Conservation (phyloP, 2,329 filamentous ascomycete species). For the Chaetomium olivaceum region DNA sequence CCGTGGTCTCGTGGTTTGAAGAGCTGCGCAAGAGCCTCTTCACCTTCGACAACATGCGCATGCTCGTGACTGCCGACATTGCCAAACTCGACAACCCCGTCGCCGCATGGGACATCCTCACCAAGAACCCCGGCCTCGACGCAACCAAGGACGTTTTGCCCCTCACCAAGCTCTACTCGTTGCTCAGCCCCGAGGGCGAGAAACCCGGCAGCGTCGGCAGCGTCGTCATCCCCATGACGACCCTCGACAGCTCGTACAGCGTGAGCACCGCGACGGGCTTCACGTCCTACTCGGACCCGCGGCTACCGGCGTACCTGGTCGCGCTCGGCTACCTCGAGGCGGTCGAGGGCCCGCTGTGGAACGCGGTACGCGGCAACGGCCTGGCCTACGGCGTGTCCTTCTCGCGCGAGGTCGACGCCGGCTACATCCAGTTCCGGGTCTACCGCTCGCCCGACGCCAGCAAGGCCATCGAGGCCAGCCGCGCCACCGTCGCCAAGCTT, state of each 20-base stretch:
- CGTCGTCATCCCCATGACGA: slow-evolving; percentile 84
- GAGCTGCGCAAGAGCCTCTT: slow-evolving; percentile 74
- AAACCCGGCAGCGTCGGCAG: slow-evolving; percentile 72
- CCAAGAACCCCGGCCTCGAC: slow-evolving; percentile 52
- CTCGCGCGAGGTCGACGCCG: slow-evolving; percentile 72
- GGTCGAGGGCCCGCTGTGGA: slow-evolving; percentile 93
- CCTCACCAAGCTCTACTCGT: slow-evolving; percentile 66
- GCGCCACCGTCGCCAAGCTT: slow-evolving; percentile 72
- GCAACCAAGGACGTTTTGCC: slow-evolving; percentile 59
- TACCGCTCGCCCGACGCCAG: slow-evolving; percentile 88
- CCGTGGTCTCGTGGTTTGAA: slow-evolving; percentile 76
- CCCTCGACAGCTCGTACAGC: slow-evolving; percentile 88
- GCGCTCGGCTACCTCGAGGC: slow-evolving; percentile 89
- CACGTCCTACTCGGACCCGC: slow-evolving; percentile 71
- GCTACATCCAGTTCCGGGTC: slow-evolving; percentile 78
- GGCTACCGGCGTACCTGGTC: slow-evolving; percentile 81
- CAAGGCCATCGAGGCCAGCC: slow-evolving; percentile 79
- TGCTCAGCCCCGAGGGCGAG: slow-evolving; percentile 74
- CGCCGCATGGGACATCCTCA: slow-evolving; percentile 72
- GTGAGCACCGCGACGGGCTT: slow-evolving; percentile 75
- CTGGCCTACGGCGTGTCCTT: slow-evolving; percentile 89
- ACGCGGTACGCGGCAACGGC: slow-evolving; percentile 86
- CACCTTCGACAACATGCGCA: slow-evolving; percentile 79
- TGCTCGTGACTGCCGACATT: slow-evolving; percentile 81
- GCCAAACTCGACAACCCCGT: slow-evolving; percentile 72